Conservation (phyloP, 129 eudicot species). For the Flaveria linearis region DNA sequence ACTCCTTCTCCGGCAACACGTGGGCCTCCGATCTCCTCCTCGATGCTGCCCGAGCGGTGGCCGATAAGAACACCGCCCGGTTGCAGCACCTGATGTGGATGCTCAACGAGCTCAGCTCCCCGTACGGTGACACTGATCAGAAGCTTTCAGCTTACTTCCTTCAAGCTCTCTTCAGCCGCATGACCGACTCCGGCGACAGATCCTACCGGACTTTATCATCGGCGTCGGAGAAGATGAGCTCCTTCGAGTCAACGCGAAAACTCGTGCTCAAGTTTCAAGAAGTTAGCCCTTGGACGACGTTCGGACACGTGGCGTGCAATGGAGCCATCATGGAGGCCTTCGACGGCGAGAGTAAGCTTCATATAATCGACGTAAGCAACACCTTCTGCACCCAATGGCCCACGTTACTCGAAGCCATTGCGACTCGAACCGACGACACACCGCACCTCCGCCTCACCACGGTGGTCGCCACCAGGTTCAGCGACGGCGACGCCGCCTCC, state of each 20-base stretch:
- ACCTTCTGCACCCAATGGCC: conserved; percentile 97
- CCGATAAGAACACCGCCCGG: conserved; percentile 51
- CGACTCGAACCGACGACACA: conserved; percentile 76
- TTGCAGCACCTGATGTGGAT: conserved; percentile 89
- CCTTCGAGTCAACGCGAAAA: conserved; percentile 73
- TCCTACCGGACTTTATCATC: conserved; percentile 48
- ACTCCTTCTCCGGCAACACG: conserved; percentile 45
- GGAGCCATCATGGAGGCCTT: conserved; percentile 92
- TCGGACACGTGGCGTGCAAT: conserved; percentile 91
- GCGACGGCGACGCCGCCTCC: conserved; percentile 32
- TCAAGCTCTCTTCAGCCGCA: conserved; percentile 81
- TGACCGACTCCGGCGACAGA: conserved; percentile 74
- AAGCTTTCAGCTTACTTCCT: conserved; percentile 76
- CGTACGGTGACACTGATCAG: conserved; percentile 84
- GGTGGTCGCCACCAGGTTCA: conserved; percentile 42
- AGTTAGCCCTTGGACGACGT: conserved; percentile 95
- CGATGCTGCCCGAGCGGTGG: conserved; percentile 72
- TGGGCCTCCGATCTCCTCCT: conserved; percentile 71
- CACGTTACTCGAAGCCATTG: conserved; percentile 83
- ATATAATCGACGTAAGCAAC: conserved; percentile 76
- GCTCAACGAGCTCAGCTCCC: conserved; percentile 84
- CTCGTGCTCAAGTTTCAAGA: conserved; percentile 80
- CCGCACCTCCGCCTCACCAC: conserved; percentile 77
- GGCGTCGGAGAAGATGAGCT: conserved; percentile 58
- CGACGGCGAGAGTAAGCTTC: conserved; percentile 67